Conservation (phyloP, 169 alveolate genomes). For the Cryptosporidium ubiquitum region DNA sequence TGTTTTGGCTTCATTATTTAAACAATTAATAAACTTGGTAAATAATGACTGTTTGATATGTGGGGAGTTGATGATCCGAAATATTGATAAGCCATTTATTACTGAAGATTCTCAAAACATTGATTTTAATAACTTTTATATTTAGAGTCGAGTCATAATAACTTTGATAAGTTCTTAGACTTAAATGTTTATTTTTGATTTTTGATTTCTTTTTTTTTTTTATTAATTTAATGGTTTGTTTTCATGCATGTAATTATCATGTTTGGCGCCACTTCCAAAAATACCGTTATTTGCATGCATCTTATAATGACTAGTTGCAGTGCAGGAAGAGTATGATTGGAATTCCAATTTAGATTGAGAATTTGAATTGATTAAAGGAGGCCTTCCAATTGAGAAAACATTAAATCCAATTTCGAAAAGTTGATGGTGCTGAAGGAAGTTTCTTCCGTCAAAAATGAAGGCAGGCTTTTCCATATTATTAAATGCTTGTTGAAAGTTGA, state of each 20-base stretch:
- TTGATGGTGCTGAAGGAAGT: slow-evolving; percentile 78
- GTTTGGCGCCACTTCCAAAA: background rate
- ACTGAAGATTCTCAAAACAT: background rate
- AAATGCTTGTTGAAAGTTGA: slow-evolving; percentile 72
- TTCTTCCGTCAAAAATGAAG: slow-evolving; percentile 88
- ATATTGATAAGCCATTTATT: slow-evolving; percentile 38
- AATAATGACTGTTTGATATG: slow-evolving; percentile 46
- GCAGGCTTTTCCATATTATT: slow-evolving; percentile 82
- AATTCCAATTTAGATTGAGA: background rate
- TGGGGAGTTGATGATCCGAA: slow-evolving; percentile 66
- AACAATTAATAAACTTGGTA: slow-evolving; percentile 12
- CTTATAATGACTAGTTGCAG: background rate
- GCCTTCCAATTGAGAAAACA: slow-evolving; percentile 78
- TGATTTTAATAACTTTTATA: background rate
- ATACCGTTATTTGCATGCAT: background rate
- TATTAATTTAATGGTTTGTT: background rate
- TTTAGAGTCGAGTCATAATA: background rate
- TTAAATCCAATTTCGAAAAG: slow-evolving; percentile 79
- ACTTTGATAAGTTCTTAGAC: too few species aligned
- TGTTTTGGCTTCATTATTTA: background rate
- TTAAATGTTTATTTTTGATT: too few species aligned
- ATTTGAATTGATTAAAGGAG: slow-evolving; percentile 4
- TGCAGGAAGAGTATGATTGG: background rate
- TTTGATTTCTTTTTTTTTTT: background rate
- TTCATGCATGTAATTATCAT: background rate